Base-by-base conservation (phyloP, 192 early-diverging fungal genomes). In the Backusella circina region DNA sequence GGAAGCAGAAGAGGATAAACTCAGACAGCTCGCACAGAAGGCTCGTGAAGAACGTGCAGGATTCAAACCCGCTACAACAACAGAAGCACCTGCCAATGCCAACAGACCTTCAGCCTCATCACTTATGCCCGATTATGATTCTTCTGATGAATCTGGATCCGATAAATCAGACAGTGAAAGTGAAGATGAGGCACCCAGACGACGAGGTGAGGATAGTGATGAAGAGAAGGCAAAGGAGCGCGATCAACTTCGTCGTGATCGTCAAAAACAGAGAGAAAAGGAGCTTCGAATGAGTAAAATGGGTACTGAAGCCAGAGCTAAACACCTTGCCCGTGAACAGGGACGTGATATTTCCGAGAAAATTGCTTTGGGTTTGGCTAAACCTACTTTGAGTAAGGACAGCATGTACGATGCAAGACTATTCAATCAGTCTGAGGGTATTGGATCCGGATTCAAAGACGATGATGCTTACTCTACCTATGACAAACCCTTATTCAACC, bases 261-360 rank as follows among this genome's bases (percentile, higher is more conserved):
- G 89, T 71, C 90, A 91, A 73, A 92, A 91, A 77, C 89, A 98
- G 79, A 90, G 94, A 41, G 95, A 97, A 75, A 90, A 95, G 54
- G 94, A 97, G 72, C 74, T 91, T 74, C 91, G 97, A 26, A 90
- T 95, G 86, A 91, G 87, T 36, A 91, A 94, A 61, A 97, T 96
- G 93, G 96, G 95, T 16, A 85, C 90, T 13, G 96, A 94, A 74
- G 89, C 93, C 31, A 93, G 92, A 79, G 94, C 93, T 23, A 94
- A 94, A 78, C 84, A 91, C 33, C 74, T 92, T 72, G 89, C 88
- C 37, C 86, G 89, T 36, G 79, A 87, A 32, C 88, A 93, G 77
- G 90, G 91, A 2, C 91, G 98, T 79, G 98, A 99, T 86, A 96
- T 99, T 70, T 99, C 97, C 0, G 98, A 99, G 85, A 99, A 97